phyloP scores from a whole-genome alignment of 192 early-diverging fungal genomes.

The Coemansia sp. region DNA sequence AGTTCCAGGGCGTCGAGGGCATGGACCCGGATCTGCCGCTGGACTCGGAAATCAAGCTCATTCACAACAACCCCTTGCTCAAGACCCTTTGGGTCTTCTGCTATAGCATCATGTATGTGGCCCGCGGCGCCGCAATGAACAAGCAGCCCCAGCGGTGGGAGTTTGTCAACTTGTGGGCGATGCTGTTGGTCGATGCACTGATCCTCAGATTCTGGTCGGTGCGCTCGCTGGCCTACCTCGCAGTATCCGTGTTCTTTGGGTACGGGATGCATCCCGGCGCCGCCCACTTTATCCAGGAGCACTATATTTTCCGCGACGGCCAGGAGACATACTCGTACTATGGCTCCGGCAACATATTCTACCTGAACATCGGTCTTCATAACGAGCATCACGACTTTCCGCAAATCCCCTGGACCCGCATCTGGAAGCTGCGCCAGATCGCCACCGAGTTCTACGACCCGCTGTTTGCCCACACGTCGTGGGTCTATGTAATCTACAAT shows the following conservation, averaged over 20 bases:
- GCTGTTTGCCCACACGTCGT: conserved; percentile 77
- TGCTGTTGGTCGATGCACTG: conserved; percentile 55
- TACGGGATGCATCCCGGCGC: conserved; percentile 89
- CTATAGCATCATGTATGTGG: conserved; percentile 80
- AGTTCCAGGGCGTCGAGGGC: conserved; percentile 89
- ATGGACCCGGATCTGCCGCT: conserved; percentile 92
- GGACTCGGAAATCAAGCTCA: conserved; percentile 74
- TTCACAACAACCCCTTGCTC: conserved; percentile 63
- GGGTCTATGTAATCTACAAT: conserved; percentile 73
- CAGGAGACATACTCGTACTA: conserved; percentile 98
- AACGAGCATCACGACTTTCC: conserved; percentile 98
- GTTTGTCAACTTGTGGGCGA: conserved; percentile 64
- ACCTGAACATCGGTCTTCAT: conserved; percentile 94
- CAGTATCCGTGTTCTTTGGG: conserved; percentile 73
- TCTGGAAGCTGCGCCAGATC: conserved; percentile 70
- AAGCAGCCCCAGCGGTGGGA: conserved; percentile 71
- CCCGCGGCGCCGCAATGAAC: conserved; percentile 62
- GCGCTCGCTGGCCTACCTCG: conserved; percentile 64
- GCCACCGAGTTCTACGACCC: conserved; percentile 90
- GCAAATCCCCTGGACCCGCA: conserved; percentile 79
- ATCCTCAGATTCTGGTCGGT: conserved; percentile 57
- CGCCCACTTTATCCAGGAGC: conserved; percentile 95
- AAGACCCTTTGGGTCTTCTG: conserved; percentile 78
- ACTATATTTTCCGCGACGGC: conserved; percentile 89
- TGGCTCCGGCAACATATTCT: conserved; percentile 76